phyloP scores from a whole-genome alignment of 2,329 filamentous ascomycete species.

The Trichoderma hamatum region DNA sequence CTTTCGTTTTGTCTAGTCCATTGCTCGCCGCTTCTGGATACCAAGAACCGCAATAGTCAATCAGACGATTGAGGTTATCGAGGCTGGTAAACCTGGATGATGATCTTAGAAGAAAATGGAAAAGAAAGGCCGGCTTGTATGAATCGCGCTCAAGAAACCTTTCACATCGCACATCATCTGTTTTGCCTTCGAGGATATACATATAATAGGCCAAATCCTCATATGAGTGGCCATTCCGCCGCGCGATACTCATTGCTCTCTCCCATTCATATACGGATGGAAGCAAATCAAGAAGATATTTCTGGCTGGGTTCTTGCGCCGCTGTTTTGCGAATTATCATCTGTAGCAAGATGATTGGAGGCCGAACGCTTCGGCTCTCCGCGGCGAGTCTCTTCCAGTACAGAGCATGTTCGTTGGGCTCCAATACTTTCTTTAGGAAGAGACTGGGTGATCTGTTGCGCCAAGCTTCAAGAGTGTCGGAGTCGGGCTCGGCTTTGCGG shows the following conservation, averaged over 20 bases:
- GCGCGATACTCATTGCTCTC: conserved; percentile 29
- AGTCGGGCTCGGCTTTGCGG: neutral
- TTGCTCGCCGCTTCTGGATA: conserved; percentile 16
- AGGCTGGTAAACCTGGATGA: conserved; percentile 34
- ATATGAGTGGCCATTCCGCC: conserved; percentile 31
- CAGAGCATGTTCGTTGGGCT: conserved; percentile 12
- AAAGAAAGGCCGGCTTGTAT: conserved; percentile 37
- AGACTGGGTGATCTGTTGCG: conserved; percentile 31
- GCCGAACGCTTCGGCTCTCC: conserved; percentile 34
- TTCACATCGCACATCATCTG: conserved; percentile 39
- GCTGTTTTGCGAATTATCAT: conserved; percentile 36
- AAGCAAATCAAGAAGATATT: conserved; percentile 33
- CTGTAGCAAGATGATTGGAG: conserved; percentile 41
- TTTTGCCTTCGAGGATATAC: conserved; percentile 37
- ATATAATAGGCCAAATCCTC: conserved; percentile 35
- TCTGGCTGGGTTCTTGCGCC: conserved; percentile 26
- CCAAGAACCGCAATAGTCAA: conserved; percentile 34
- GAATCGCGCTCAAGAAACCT: conserved; percentile 36
- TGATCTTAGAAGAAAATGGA: conserved; percentile 38
- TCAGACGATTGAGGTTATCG: conserved; percentile 34
- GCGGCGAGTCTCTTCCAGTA: conserved; percentile 33
- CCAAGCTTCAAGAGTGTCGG: conserved; percentile 6
- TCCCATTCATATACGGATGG: conserved; percentile 34
- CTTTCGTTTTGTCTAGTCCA: neutral
- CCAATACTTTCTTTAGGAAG: conserved; percentile 34